phyloP scores from a whole-genome alignment of 441 rosid genomes.

The Populus trichocarpa region DNA sequence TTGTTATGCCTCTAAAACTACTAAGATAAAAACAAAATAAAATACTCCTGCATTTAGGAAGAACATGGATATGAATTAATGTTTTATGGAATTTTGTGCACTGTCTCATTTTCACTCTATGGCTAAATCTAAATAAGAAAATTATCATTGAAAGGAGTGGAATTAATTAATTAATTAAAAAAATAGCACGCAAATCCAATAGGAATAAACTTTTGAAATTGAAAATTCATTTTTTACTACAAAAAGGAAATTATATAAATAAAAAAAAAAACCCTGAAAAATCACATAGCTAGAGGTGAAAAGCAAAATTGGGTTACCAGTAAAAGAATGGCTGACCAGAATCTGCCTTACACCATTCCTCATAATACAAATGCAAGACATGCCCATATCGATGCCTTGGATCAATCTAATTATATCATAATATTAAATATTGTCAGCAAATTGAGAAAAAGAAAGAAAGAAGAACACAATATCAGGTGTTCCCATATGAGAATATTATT shows the following conservation, averaged over 20 bases:
- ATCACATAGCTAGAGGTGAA: not conserved
- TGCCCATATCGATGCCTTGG: constrained; percentile 95
- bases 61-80: not conserved
- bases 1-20: not conserved
- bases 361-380: constrained; percentile 64
- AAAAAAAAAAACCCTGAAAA: not conserved
- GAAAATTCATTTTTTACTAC: not conserved
- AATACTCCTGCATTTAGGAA: not conserved
- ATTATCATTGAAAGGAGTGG: too few species aligned
- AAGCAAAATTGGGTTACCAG: constrained; percentile 46
- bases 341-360: constrained; percentile 68
- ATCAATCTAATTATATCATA: constrained; percentile 53
- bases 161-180: too few species aligned
- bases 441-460: not conserved
- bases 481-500: not conserved
- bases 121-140: too few species aligned
- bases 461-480: too few species aligned
- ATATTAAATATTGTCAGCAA: not conserved
- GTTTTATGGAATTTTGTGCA: not conserved
- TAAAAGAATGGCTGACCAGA: constrained; percentile 89
- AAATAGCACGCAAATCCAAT: too few species aligned
- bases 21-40: not conserved
- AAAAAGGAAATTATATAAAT: not conserved
- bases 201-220: not conserved
- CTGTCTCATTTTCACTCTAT: not conserved